These are phyloP conservation scores for Paecilomyces sp. DNA, from an alignment of 2,329 filamentous ascomycete genomes.

Conservation along the genomic window DNA sequence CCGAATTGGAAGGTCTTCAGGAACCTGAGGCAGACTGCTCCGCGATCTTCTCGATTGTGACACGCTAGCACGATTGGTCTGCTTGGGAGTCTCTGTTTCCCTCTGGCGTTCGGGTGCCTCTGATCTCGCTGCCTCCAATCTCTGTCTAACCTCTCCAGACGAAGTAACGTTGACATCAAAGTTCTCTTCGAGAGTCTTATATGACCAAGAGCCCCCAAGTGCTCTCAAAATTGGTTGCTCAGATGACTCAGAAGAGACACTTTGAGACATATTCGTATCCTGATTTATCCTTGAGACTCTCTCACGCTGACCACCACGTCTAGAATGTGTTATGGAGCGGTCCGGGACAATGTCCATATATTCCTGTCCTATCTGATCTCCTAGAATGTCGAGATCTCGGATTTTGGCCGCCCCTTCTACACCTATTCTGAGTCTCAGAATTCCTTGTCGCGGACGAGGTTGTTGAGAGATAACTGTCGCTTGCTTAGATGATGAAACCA, in stretches of 20 bases:
- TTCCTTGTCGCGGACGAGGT: not conserved
- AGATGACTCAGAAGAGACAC: not conserved
- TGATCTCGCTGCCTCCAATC: slow-evolving; percentile 7
- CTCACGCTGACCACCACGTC: not conserved
- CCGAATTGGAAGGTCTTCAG: not conserved
- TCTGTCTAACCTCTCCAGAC: slow-evolving; percentile 8
- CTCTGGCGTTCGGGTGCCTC: slow-evolving; percentile 3
- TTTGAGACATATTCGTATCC: not conserved
- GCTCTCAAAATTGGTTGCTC: slow-evolving; percentile 6
- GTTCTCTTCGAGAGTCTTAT: slow-evolving; percentile 2
- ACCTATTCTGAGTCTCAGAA: slow-evolving; percentile 15
- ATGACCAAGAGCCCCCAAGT: slow-evolving; percentile 10
- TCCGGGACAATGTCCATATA: not conserved
- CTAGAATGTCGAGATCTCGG: not conserved
- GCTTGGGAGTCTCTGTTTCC: not conserved
- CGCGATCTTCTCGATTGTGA: not conserved
- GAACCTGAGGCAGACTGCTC: not conserved
- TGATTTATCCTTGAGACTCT: not conserved
- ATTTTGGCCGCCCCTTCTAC: slow-evolving; percentile 15
- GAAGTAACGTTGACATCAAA: slow-evolving; percentile 3
- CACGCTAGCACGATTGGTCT: not conserved
- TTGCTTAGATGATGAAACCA: not conserved
- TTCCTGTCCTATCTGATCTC: not conserved
- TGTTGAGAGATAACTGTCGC: not conserved
- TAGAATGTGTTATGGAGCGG: not conserved